phyloP scores from a whole-genome alignment of 2,329 filamentous ascomycete genomes.

The Alternaria angustiovoidea region DNA sequence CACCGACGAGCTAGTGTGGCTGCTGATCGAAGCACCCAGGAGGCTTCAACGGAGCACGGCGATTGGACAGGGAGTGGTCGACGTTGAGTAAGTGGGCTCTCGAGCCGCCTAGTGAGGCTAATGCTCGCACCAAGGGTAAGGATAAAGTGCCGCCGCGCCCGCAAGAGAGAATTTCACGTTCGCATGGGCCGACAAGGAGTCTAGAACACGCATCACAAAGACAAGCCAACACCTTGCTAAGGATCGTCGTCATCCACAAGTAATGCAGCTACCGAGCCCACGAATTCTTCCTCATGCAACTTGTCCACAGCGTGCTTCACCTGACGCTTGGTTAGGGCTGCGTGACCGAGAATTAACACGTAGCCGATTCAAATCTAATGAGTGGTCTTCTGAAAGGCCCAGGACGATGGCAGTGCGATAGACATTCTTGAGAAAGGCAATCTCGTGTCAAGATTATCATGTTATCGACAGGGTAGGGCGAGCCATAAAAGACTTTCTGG shows the following conservation, averaged over 20 bases:
- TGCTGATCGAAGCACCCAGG: conserved; percentile 21
- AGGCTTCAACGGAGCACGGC: conserved; percentile 15
- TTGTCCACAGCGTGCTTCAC: conserved; percentile 22
- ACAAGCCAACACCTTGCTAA: conserved; percentile 21
- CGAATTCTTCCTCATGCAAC: conserved; percentile 26
- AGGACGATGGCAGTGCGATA: not conserved
- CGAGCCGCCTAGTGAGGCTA: conserved; percentile 26
- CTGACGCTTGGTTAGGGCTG: conserved; percentile 20
- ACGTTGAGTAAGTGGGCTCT: conserved; percentile 28
- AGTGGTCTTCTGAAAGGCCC: not conserved
- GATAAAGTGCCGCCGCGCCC: conserved; percentile 35
- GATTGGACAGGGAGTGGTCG: conserved; percentile 25
- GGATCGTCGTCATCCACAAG: conserved; percentile 35
- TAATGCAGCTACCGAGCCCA: conserved; percentile 25
- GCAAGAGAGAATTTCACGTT: conserved; percentile 39
- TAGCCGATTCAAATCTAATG: conserved; percentile 9
- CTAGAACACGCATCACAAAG: conserved; percentile 43
- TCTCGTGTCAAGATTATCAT: conserved; percentile 21
- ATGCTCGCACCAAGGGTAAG: conserved; percentile 28
- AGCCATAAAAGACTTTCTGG: conserved; percentile 11
- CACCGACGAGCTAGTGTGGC: conserved; percentile 24
- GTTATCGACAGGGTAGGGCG: conserved; percentile 24
- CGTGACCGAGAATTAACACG: conserved; percentile 13
- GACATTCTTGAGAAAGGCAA: not conserved
- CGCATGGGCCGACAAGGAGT: conserved; percentile 35